A percentile compares a stretch with the other conserved stretches of the same genome.
Evolutionary conservation across 2,329 filamentous ascomycete genomes (phyloP).

Genomic region (Drechslerella coelobrocha): DNA sequence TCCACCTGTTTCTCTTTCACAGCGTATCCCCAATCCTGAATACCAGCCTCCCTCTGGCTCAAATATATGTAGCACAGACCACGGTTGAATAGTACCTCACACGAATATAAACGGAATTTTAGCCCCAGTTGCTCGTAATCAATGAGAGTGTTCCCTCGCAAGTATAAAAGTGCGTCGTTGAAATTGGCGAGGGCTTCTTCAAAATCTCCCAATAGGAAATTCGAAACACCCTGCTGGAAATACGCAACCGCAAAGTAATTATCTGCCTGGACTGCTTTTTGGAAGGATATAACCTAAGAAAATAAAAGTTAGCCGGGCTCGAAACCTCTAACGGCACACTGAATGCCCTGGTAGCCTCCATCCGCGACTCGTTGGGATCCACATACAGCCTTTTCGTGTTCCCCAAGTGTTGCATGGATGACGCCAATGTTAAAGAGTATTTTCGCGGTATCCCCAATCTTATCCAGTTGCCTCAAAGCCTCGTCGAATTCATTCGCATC

Average conservation of each 20-base stretch:
- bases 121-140: slow-evolving; percentile 96
- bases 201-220: slow-evolving; percentile 95
- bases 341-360: not conserved
- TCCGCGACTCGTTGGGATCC: too few species aligned
- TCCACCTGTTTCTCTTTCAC: slow-evolving; percentile 95
- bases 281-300: slow-evolving; percentile 86
- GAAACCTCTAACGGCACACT: slow-evolving; percentile 40
- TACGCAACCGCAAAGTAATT: slow-evolving; percentile 97
- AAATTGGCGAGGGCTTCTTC: slow-evolving; percentile 97
- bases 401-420: slow-evolving; percentile 93
- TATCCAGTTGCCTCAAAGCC: slow-evolving; percentile 80
- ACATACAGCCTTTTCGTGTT: slow-evolving; percentile 92
- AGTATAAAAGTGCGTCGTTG: slow-evolving; percentile 94
- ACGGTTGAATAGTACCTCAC: slow-evolving; percentile 96
- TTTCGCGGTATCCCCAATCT: slow-evolving; percentile 93
- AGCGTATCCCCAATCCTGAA: slow-evolving; percentile 89
- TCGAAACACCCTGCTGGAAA: slow-evolving; percentile 97
- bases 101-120: slow-evolving; percentile 95
- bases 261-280: slow-evolving; percentile 86
- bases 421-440: slow-evolving; percentile 99
- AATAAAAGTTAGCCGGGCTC: slow-evolving; percentile 24
- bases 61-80: slow-evolving; percentile 97
- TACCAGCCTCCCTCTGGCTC: slow-evolving; percentile 84
- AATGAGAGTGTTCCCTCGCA: slow-evolving; percentile 95
- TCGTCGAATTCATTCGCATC: slow-evolving; percentile 98